Evolutionary conservation across 164 flowering plant species (phyloP).

Genomic region (Brasenia schreberi): DNA sequence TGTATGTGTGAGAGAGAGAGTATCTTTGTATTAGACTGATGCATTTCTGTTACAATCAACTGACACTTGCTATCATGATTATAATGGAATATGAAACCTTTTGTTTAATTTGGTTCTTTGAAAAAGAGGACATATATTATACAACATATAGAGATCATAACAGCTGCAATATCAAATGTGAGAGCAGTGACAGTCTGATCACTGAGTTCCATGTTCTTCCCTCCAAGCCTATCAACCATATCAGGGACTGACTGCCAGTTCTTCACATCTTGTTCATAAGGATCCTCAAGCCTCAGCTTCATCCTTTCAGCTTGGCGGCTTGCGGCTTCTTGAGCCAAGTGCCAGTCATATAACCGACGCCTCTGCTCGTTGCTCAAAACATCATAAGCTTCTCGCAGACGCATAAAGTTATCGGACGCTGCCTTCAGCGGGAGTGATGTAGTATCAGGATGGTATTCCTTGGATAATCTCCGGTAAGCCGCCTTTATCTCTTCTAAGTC

Average conservation of each 20-base stretch:
- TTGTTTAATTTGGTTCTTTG: slow-evolving; percentile 16
- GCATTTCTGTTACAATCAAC: too few species aligned
- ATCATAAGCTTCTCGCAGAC: slow-evolving; percentile 50
- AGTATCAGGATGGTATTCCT: slow-evolving; percentile 93
- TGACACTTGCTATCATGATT: too few species aligned
- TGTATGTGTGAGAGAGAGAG: too few species aligned
- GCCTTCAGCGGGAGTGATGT: slow-evolving; percentile 63
- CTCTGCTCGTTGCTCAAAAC: slow-evolving; percentile 56
- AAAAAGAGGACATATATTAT: slow-evolving; percentile 42
- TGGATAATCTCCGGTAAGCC: slow-evolving; percentile 68
- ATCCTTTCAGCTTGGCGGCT: slow-evolving; percentile 62
- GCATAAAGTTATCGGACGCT: slow-evolving; percentile 81
- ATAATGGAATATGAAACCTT: not conserved
- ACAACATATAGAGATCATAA: slow-evolving; percentile 39
- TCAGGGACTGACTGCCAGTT: slow-evolving; percentile 48
- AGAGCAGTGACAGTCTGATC: slow-evolving; percentile 76
- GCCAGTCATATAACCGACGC: slow-evolving; percentile 74
- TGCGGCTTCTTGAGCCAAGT: slow-evolving; percentile 70
- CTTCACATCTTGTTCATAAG: slow-evolving; percentile 39
- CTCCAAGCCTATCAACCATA: slow-evolving; percentile 75
- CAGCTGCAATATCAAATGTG: slow-evolving; percentile 39
- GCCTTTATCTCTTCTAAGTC: slow-evolving; percentile 83
- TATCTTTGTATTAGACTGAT: too few species aligned
- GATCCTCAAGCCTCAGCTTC: slow-evolving; percentile 67
- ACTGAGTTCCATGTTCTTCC: slow-evolving; percentile 60